These are phyloP conservation scores for Aspergillus bridgeri DNA, from an alignment of 495 filamentous ascomycete species.

Conservation along the genomic window DNA sequence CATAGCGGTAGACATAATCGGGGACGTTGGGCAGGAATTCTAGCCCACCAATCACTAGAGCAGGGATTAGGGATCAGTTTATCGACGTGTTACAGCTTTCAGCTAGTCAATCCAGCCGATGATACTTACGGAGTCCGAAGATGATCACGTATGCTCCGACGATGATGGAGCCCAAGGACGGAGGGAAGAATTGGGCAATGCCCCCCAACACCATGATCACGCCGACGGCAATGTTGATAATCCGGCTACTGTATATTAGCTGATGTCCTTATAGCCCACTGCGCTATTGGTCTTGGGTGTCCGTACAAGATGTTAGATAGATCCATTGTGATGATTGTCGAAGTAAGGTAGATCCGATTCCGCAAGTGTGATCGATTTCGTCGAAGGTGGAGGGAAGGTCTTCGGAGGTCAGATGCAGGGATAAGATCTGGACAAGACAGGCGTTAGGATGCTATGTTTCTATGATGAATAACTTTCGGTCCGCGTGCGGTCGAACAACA, in stretches of 20 bases:
- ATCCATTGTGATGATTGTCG: slow-evolving; percentile 41
- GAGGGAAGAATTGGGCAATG: slow-evolving; percentile 75
- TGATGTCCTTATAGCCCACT: background rate
- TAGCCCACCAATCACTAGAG: slow-evolving; percentile 43
- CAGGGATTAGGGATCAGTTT: slow-evolving; percentile 11
- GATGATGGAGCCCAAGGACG: slow-evolving; percentile 53
- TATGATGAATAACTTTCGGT: background rate
- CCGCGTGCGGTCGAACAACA: background rate
- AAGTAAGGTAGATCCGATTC: background rate
- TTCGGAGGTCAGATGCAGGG: background rate
- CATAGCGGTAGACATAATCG: slow-evolving; percentile 86
- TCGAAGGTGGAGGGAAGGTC: background rate
- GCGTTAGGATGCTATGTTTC: background rate
- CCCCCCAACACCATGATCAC: slow-evolving; percentile 88
- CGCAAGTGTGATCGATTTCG: background rate
- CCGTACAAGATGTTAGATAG: slow-evolving; percentile 59
- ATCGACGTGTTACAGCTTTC: background rate
- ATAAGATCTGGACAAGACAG: background rate
- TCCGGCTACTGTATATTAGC: slow-evolving; percentile 57
- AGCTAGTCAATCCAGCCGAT: background rate
- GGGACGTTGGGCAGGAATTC: slow-evolving; percentile 87
- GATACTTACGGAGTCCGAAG: slow-evolving; percentile 76
- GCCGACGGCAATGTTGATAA: slow-evolving; percentile 88
- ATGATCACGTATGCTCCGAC: slow-evolving; percentile 81
- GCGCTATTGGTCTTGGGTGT: background rate